Conservation (phyloP, 768 basidiomycete genomes). For the Ramaria sp. region DNA sequence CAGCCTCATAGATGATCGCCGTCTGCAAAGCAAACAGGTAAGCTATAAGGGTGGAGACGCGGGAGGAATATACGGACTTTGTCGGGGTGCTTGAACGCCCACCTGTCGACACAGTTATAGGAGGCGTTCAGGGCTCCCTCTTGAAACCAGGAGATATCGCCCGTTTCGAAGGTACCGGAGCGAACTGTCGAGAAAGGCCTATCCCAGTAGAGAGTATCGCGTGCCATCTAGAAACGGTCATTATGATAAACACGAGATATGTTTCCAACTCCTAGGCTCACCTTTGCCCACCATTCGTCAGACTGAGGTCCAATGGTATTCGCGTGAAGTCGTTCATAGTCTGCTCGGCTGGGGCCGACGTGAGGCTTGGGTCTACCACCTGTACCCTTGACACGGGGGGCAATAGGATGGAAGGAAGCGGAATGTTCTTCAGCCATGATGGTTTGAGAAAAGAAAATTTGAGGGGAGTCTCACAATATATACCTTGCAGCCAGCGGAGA, state of each 20-base stretch:
- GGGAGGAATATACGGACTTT: conserved; percentile 32
- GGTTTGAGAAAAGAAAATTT: background rate
- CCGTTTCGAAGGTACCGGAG: conserved; percentile 70
- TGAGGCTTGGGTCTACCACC: conserved; percentile 59
- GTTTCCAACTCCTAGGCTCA: conserved; percentile 19
- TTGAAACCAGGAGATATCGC: conserved; percentile 93
- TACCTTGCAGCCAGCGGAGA: background rate
- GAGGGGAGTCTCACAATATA: background rate
- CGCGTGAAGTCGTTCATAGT: conserved; percentile 56
- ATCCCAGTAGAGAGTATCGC: conserved; percentile 76
- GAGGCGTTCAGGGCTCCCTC: conserved; percentile 88
- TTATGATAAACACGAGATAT: conserved; percentile 1
- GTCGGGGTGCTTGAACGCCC: conserved; percentile 85
- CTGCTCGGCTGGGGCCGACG: conserved; percentile 67
- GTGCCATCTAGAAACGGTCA: conserved; percentile 32
- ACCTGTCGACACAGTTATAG: conserved; percentile 97
- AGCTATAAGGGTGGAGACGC: background rate
- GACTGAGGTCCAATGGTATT: conserved; percentile 65
- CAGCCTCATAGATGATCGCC: conserved; percentile 97
- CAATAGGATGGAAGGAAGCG: conserved; percentile 52
- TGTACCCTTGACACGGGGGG: conserved; percentile 50
- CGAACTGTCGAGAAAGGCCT: conserved; percentile 81
- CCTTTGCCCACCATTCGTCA: conserved; percentile 86
- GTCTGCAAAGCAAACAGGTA: conserved; percentile 33
- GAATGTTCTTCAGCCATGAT: conserved; percentile 16